Conservation (phyloP, 1,284 basidiomycete species). For the Tetrapyrgos nigripes region DNA sequence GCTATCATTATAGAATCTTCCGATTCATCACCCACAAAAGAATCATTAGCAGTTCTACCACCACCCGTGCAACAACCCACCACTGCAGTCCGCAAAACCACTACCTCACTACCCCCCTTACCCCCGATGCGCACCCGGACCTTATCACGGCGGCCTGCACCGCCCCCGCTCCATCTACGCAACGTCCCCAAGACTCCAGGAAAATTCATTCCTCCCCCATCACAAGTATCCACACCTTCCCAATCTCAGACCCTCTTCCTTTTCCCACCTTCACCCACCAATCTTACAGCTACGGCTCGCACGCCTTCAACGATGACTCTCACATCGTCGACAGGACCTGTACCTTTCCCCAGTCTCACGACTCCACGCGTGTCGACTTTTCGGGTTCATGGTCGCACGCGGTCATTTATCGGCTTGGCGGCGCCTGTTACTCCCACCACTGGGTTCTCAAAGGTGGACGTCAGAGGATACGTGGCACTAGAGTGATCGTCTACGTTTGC, state of each 20-base stretch:
- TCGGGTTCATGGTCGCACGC: constrained; percentile 66
- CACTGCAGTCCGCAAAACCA: constrained; percentile 5
- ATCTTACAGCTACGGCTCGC: constrained; percentile 57
- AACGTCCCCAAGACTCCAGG: constrained; percentile 29
- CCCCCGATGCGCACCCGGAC: constrained; percentile 53
- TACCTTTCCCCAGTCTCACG: constrained; percentile 62
- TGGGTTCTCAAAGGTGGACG: constrained; percentile 82
- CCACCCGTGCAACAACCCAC: constrained; percentile 6
- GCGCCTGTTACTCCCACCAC: constrained; percentile 78
- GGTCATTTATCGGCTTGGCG: constrained; percentile 74
- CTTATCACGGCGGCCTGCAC: constrained; percentile 56
- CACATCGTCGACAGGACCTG: constrained; percentile 58
- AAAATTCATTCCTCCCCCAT: constrained; percentile 11
- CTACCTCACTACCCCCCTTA: constrained; percentile 24
- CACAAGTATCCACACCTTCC: constrained; percentile 48
- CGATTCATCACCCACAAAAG: constrained; percentile 3
- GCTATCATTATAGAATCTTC: constrained; percentile 47
- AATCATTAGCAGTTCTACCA: background rate
- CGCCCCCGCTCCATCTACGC: constrained; percentile 62
- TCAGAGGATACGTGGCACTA: constrained; percentile 72
- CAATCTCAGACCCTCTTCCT: constrained; percentile 85
- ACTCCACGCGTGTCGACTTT: constrained; percentile 80
- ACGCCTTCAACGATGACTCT: constrained; percentile 79
- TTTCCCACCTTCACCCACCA: constrained; percentile 83
- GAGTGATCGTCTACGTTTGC: constrained; percentile 34